Conservation (phyloP, 2,329 filamentous ascomycete genomes). For the Cordyceps pruinosa region DNA sequence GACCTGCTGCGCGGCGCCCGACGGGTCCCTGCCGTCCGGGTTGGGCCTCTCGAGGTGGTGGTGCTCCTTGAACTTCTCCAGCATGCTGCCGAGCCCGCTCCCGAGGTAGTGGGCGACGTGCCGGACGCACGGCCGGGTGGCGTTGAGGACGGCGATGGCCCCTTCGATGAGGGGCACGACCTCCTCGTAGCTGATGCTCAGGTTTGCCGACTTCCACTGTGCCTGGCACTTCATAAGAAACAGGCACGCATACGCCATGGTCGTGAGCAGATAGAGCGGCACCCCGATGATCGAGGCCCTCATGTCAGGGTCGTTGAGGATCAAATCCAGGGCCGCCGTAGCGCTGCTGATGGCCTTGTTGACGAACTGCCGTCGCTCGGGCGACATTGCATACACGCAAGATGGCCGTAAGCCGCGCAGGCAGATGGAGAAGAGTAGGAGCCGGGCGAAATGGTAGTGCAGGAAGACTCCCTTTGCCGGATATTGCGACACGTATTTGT, state of each 20-base stretch:
- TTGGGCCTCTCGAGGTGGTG: neutral
- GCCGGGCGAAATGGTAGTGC: slow-evolving; percentile 43
- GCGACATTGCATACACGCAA: slow-evolving; percentile 35
- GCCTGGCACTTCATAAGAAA: slow-evolving; percentile 28
- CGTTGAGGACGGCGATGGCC: slow-evolving; percentile 19
- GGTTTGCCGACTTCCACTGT: slow-evolving; percentile 23
- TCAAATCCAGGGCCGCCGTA: slow-evolving; percentile 23
- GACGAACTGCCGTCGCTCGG: slow-evolving; percentile 38
- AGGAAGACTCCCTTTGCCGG: slow-evolving; percentile 42
- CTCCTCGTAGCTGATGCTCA: slow-evolving; percentile 26
- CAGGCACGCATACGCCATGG: slow-evolving; percentile 26
- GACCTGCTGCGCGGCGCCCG: slow-evolving; percentile 11
- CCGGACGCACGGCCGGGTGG: slow-evolving; percentile 21
- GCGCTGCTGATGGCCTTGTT: slow-evolving; percentile 32
- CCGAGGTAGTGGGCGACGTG: slow-evolving; percentile 26
- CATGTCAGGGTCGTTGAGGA: slow-evolving; percentile 26
- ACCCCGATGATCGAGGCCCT: slow-evolving; percentile 25
- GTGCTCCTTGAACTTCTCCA: slow-evolving; percentile 22
- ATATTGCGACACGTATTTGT: slow-evolving; percentile 39
- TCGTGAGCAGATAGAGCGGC: slow-evolving; percentile 27
- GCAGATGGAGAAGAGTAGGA: slow-evolving; percentile 43
- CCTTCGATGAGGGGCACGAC: slow-evolving; percentile 22
- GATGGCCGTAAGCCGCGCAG: slow-evolving; percentile 28
- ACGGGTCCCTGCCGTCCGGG: slow-evolving; percentile 12
- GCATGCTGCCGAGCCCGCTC: slow-evolving; percentile 23